phyloP scores from a whole-genome alignment of 1,284 basidiomycete species.

The Filobasidium uniguttulatum region DNA sequence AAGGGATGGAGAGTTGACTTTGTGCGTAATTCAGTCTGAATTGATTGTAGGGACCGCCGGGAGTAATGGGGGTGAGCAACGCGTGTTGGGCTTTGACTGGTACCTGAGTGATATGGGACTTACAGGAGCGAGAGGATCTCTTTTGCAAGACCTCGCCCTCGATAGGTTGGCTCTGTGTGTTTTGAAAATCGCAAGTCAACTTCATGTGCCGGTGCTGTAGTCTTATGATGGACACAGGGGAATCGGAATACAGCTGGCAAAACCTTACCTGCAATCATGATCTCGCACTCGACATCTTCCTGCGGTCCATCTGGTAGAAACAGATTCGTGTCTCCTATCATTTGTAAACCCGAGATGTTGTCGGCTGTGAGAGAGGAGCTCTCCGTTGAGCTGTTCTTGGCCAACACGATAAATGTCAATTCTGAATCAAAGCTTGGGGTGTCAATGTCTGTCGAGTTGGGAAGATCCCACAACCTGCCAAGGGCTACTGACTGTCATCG shows the following conservation, averaged over 20 bases:
- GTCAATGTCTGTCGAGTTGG: neutral
- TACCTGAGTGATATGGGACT: neutral
- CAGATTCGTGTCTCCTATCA: slow-evolving; percentile 88
- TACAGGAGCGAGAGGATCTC: slow-evolving; percentile 25
- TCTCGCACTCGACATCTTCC: slow-evolving; percentile 51
- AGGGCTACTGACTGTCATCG: slow-evolving; percentile 53
- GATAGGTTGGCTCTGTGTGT: slow-evolving; percentile 13
- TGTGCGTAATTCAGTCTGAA: slow-evolving; percentile 12
- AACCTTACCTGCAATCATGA: slow-evolving; percentile 66
- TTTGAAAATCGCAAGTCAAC: neutral
- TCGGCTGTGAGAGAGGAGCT: slow-evolving; percentile 6
- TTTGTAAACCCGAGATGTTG: slow-evolving; percentile 36
- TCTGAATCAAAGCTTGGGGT: slow-evolving; percentile 40
- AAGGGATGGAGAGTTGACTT: neutral
- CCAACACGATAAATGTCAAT: slow-evolving; percentile 79
- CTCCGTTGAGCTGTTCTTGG: slow-evolving; percentile 29
- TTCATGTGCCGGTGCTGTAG: too few species aligned
- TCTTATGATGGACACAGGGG: too few species aligned
- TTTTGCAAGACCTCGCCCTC: slow-evolving; percentile 45
- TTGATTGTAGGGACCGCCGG: neutral
- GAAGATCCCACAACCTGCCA: too few species aligned
- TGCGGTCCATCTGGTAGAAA: slow-evolving; percentile 54
- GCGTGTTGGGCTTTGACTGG: too few species aligned
- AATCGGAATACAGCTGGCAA: neutral
- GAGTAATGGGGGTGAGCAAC: slow-evolving; percentile 2